Base-by-base conservation (phyloP, 192 early-diverging fungal species). In the Geranomyces michiganensis region DNA sequence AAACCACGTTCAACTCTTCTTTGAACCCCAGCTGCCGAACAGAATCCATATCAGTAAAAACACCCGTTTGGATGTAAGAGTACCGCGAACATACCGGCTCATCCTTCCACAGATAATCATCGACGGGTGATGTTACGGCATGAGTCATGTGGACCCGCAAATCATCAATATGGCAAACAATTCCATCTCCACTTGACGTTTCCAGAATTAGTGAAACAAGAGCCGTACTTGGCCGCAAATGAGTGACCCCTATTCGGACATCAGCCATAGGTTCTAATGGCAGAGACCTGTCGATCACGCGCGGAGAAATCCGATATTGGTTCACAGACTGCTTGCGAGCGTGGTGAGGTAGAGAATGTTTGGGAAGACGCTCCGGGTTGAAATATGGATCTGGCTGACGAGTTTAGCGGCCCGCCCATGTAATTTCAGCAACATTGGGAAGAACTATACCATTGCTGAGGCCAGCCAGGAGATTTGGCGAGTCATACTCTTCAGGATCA, bases 381-480 rank as follows among this genome's bases (percentile, higher is more conserved):
- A 75, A 75, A 33, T 53, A 70, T 33, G 64, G 56, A 48, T 75
- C 73, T 75, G 51, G n/a, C n/a, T n/a, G n/a, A n/a, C n/a, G n/a
- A n/a, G n/a, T n/a, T n/a, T n/a, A n/a, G n/a, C 56, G 26, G 56
- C 56, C 10, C 14, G 26, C 10, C 12, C 56, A 58, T 58, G 24
- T 21, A 27, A 10, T 21, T 12, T 9, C 17, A 58, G 56, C 56
- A 10, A 24, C 56, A 24, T 15, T n/a, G 58, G 12, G 7, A 26
- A 53, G 17, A 53, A 53, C 3, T 44, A 22, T 58, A 73, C 72
- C 72, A 69, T 73, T 46, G 15, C 33, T 58, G 56, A 73, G 59
- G 26, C 65, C 63, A 27, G 64, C 65, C 19, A 73, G 45, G 14
- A 73, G 48, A 69, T 73, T 73, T 41, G 67, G 65, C 12, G 65